Conservation (phyloP, 2,329 filamentous ascomycete genomes). For the Penicillium expansum region DNA sequence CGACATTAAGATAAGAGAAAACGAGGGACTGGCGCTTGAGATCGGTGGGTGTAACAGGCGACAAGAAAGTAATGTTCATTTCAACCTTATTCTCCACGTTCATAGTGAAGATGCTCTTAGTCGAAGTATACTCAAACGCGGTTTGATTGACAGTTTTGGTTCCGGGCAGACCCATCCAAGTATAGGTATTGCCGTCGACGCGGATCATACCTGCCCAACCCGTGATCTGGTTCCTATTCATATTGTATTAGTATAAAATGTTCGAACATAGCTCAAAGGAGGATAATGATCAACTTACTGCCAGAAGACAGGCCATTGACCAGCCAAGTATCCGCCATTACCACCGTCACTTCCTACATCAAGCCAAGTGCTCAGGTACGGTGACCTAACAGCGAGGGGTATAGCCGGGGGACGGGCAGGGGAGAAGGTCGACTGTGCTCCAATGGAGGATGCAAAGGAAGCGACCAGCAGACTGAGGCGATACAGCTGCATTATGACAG, state of each 20-base stretch:
- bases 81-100: conserved; percentile 59
- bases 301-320: conserved; percentile 69
- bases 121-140: conserved; percentile 68
- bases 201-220: conserved; percentile 69
- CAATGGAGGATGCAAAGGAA: conserved; percentile 23
- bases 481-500: conserved; percentile 31
- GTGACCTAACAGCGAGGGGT: conserved; percentile 70
- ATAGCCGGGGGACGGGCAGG: conserved; percentile 66
- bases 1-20: conserved; percentile 68
- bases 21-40: conserved; percentile 65
- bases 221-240: conserved; percentile 52
- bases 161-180: conserved; percentile 64
- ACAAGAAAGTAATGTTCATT: conserved; percentile 68
- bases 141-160: conserved; percentile 55
- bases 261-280: background rate
- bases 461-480: conserved; percentile 25
- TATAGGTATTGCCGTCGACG: conserved; percentile 63
- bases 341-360: conserved; percentile 59
- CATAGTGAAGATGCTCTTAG: conserved; percentile 67
- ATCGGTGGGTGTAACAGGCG: conserved; percentile 66
- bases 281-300: conserved; percentile 49
- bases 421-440: conserved; percentile 54
- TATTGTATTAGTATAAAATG: conserved; percentile 16
- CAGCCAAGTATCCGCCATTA: conserved; percentile 65
- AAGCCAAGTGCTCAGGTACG: conserved; percentile 71